Evolutionary conservation across 129 eudicot genomes (phyloP), one percentile per base, ranked within the genome.

Genomic region (Flaveria bidentis): DNA sequence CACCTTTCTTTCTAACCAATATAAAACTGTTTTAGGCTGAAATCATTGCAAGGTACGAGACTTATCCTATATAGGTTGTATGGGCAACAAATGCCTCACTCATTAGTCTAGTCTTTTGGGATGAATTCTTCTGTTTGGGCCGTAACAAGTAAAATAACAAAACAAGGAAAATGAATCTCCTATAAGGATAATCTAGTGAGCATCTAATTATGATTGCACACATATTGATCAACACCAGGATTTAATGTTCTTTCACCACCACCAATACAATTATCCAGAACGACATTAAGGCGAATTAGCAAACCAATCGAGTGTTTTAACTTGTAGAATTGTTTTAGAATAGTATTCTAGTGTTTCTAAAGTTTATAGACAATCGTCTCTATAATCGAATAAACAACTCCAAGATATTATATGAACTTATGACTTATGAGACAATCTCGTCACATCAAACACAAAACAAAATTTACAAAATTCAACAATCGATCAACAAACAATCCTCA

Each of bases 341-440:
- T 36, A 36, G 1, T 7, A 71, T 5, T 72, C 67, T 17, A 73
- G 26, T 58, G 45, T n/a, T 75, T n/a, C 10, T 60, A 74, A 60
- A 58, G 78, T 25, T 62, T 62, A 63, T 46, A 62, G 26, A 47
- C 62, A 47, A 74, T 23, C 78, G 1, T 42, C 58, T 60, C 30
- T 16, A 11, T 11, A 62, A 44, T 44, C 10, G 30, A 28, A 4
- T 28, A 28, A 28, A 2, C 4, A 74, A 74, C 39, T 23, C 23
- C 10, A 61, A 4, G 11, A 26, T 61, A 61, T 61, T 23, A 33
- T 7, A 30, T 30, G 36, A 30, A 30, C 36, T 30, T 30, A 28
- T 28, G 33, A 28, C 33, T 28, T 28, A 30, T 30, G 36, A 30
- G 36, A 5, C 36, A 30, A 30, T 30, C 33, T 2, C 36, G 0